Evolutionary conservation across 2,329 filamentous ascomycete species (phyloP).

Genomic region (Ceratocystis papillata): DNA sequence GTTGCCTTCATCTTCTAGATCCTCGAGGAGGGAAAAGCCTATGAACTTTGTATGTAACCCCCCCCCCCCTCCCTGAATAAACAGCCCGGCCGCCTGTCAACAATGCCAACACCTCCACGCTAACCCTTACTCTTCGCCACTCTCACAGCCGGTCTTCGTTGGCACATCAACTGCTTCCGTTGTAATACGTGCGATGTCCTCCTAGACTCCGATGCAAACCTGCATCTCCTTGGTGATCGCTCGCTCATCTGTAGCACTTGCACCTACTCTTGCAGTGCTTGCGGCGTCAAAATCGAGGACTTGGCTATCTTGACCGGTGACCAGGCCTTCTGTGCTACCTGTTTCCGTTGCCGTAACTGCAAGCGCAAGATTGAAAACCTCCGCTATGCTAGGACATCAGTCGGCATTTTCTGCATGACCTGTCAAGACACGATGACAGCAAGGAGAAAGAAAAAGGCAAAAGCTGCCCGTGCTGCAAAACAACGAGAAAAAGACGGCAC

Average conservation of each 20-base stretch:
- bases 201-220: constrained; percentile 95
- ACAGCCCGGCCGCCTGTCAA: neutral
- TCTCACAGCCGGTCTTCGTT: constrained; percentile 72
- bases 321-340: constrained; percentile 93
- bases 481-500: constrained; percentile 47
- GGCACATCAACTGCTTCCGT: constrained; percentile 98
- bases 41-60: constrained; percentile 68
- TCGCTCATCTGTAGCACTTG: constrained; percentile 99
- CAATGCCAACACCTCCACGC: neutral
- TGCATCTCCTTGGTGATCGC: constrained; percentile 91
- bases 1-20: constrained; percentile 47
- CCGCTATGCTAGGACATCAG: constrained; percentile 90
- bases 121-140: neutral
- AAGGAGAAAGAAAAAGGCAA: constrained; percentile 74
- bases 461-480: constrained; percentile 47
- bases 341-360: constrained; percentile 95
- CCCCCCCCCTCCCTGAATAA: too few species aligned
- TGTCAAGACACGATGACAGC: constrained; percentile 97
- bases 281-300: constrained; percentile 95
- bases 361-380: constrained; percentile 98
- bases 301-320: constrained; percentile 94
- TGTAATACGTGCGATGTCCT: constrained; percentile 92
- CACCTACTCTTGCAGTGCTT: constrained; percentile 96
- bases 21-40: constrained; percentile 95
- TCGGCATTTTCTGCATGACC: constrained; percentile 98